Conservation (phyloP, 1,284 basidiomycete species). For the Leccinum solheimii region DNA sequence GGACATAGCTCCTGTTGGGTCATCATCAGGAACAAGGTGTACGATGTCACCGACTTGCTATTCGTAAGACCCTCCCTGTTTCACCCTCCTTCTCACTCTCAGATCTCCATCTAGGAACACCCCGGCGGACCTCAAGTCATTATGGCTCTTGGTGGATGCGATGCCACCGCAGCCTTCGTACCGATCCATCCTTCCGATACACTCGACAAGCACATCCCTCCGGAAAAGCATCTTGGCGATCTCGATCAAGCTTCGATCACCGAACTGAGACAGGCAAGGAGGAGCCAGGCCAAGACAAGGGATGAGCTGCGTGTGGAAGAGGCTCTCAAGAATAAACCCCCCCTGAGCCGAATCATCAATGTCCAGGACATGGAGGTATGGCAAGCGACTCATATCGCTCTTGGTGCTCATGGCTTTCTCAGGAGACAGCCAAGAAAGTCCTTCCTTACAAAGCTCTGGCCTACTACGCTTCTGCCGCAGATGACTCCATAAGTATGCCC, state of each 20-base stretch:
- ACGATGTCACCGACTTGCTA: conserved; percentile 86
- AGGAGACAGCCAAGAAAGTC: conserved; percentile 64
- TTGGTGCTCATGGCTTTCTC: not conserved
- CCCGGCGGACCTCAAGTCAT: conserved; percentile 82
- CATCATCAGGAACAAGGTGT: conserved; percentile 74
- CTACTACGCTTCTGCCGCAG: conserved; percentile 82
- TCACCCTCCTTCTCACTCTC: not conserved
- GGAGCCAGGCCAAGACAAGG: conserved; percentile 54
- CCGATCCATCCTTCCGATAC: conserved; percentile 75
- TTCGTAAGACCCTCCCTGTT: conserved; percentile 41
- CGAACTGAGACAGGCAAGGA: conserved; percentile 40
- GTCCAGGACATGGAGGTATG: conserved; percentile 76
- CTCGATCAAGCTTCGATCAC: conserved; percentile 57
- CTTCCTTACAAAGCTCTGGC: conserved; percentile 74
- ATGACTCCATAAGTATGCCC: conserved; percentile 75
- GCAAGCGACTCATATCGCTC: not conserved
- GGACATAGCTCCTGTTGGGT: conserved; percentile 80
- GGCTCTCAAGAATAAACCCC: conserved; percentile 61
- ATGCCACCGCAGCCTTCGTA: conserved; percentile 73
- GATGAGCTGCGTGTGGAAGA: conserved; percentile 71
- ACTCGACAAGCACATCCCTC: conserved; percentile 65
- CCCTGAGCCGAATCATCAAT: conserved; percentile 67
- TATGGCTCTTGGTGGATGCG: conserved; percentile 75
- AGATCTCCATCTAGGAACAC: conserved; percentile 55
- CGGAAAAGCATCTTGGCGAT: conserved; percentile 69